Evolutionary conservation across 768 basidiomycete species (phyloP).

Genomic region (Coprinopsis sp.): DNA sequence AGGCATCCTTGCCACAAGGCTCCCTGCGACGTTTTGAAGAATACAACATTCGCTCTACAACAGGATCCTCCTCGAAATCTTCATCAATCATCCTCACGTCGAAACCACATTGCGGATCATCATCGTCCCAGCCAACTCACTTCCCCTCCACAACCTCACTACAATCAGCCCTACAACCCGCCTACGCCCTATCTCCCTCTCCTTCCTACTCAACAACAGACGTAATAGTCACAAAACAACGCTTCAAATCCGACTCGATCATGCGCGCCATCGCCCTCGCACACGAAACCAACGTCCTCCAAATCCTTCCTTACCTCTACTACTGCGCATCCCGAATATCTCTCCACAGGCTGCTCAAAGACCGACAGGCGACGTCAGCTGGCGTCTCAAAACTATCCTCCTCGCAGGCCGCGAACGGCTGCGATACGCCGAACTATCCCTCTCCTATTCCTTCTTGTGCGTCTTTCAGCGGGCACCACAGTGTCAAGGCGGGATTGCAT

Average conservation of each 20-base stretch:
- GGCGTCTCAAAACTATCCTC: conserved; percentile 35
- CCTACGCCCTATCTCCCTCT: conserved; percentile 9
- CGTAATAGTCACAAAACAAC: conserved; percentile 13
- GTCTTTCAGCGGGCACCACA: conserved; percentile 29
- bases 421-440: conserved; percentile 35
- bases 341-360: conserved; percentile 32
- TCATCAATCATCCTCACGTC: too few relatives aligned
- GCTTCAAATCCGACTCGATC: conserved; percentile 35
- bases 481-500: conserved; percentile 26
- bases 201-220: neutral
- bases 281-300: conserved; percentile 32
- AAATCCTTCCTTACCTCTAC: conserved; percentile 44
- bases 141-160: too few relatives aligned
- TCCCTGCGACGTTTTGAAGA: conserved; percentile 37
- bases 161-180: too few relatives aligned
- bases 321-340: conserved; percentile 45
- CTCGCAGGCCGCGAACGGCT: conserved; percentile 39
- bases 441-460: conserved; percentile 40
- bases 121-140: too few relatives aligned
- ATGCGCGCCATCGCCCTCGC: conserved; percentile 44
- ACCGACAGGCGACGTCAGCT: conserved; percentile 33
- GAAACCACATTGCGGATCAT: too few relatives aligned
- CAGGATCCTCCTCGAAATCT: conserved; percentile 7
- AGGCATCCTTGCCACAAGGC: conserved; percentile 36
- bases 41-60: conserved; percentile 21